Conservation (phyloP, 176 grass and related monocot species). For the Carex pumila region DNA sequence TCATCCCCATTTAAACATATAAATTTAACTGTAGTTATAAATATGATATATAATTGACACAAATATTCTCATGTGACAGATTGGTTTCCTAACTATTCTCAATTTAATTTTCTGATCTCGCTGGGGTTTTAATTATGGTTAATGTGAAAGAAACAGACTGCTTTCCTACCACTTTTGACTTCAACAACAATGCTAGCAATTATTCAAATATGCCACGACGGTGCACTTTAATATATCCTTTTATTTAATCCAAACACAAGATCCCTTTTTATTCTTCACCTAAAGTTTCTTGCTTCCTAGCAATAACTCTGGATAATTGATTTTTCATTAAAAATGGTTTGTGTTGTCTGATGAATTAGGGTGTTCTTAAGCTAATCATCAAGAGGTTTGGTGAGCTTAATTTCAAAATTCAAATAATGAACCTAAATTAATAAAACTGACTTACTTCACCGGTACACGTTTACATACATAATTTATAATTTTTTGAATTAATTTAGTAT, state of each 20-base stretch:
- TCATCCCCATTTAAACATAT: background rate
- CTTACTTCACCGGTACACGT: too few species aligned
- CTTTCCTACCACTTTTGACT: slow-evolving; percentile 56
- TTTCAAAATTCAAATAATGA: background rate
- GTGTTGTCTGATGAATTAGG: background rate
- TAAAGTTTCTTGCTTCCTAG: background rate
- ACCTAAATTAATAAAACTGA: too few species aligned
- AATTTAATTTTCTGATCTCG: background rate
- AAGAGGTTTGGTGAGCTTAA: background rate
- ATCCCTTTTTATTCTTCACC: slow-evolving; percentile 5
- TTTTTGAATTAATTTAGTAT: too few species aligned
- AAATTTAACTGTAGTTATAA: background rate
- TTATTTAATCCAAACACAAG: slow-evolving; percentile 27
- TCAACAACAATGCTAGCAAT: slow-evolving; percentile 21
- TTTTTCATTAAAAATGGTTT: background rate
- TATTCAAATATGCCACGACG: slow-evolving; percentile 35
- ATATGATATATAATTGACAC: slow-evolving; percentile 27
- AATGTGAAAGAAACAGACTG: slow-evolving; percentile 43
- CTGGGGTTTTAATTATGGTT: background rate
- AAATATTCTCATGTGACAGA: slow-evolving; percentile 35
- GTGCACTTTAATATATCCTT: background rate
- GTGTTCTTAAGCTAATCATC: too few species aligned
- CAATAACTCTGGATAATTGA: background rate
- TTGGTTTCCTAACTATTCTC: slow-evolving; percentile 30
- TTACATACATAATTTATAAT: too few species aligned